Base-by-base conservation (phyloP, 345 rosid species). In the Eucalyptus camaldulensis region DNA sequence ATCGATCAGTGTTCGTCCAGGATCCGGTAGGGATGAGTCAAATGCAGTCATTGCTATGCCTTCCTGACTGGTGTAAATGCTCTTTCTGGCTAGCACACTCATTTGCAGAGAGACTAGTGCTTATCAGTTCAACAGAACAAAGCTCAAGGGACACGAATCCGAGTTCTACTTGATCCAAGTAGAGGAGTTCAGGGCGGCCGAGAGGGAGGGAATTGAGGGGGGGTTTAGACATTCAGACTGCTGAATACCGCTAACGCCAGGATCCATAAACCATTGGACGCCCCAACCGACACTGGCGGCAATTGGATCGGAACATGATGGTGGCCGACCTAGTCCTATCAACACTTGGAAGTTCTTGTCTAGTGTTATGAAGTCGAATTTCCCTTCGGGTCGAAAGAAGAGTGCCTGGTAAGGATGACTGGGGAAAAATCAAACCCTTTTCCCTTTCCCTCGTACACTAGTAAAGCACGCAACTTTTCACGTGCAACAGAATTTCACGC, bases 21-120 rank as follows among this genome's bases (percentile, higher is more conserved):
- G 95, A 92, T 45, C 93, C 95, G 10, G 93, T 94, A 5, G 95
- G 93, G 51, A 91, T 89, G 87, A 94, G 93, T 91, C 95, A 94
- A 86, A 91, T 93, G 94, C 92, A 93, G 45, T 94, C 93, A 27
- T 69, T 93, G 86, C n/a, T 87, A 22, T 93, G 94, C 89, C 93
- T 53, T 94, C 60, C 89, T 94, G 85, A 86, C 93, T 53, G n/a
- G 80, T 85, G 95, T 92, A 91, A 92, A 91, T 60, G 44, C 62
- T 25, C 40, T 8, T 53, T 62, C 72, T 29, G 72, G 72, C 37
- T 62, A 29, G 72, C 8, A 13, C 33, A 62, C 54, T 47, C 10
- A n/a, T 85, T 85, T 45, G 49, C 87, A 47, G 49, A 44, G 13
- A 4, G 29, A 16, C 17, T 14, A 4, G 13, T 29, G 72, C 19